Base-by-base conservation (phyloP, 768 basidiomycete genomes). In the Boletus pseudo-olivaceus region DNA sequence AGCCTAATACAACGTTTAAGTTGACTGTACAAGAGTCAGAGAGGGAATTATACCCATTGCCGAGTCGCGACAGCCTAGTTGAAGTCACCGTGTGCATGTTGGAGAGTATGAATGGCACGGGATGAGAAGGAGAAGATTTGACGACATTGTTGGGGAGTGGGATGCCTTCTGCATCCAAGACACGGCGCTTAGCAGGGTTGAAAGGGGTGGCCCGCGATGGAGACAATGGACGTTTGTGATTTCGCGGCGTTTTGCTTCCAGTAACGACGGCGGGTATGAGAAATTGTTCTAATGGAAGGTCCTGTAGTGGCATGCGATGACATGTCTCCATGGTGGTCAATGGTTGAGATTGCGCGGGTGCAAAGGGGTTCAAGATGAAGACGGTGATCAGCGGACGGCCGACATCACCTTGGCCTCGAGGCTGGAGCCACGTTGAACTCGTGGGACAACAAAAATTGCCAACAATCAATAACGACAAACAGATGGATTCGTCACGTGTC, bases 141-240 rank as follows among this genome's bases (percentile, higher is more conserved):
- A 47, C 27, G n/a, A 15, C 35, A 44, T 43, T 53, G 27, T 47
- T 59, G 30, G 77, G 69, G 32, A 73, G 68, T 40, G 74, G 70
- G 8, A 80, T 69, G 51, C 78, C 82, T 62, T 83, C 83, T 45
- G 75, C 75, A 60, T 73, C 75, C 56, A 87, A 74, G 46, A 88
- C 79, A 50, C 87, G 82, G 47, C 87, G 82, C 65, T 90, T 90
- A 29, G 83, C 75, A 20, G 87, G 84, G 60, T 81, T 87, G 62
- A 78, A 78, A 42, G 78, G 70, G 23, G 64, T 70, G 14, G 76
- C 73, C 35, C 64, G 72, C 29, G 75, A 77, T 1, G 87, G 84
- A 27, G 86, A 86, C 61, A 78, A 72, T 40, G 85, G 78, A 27
- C 87, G 83, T 72, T 88, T 88, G 67, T 73, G 74, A 51, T 74